Conservation (phyloP, 2,329 filamentous ascomycete genomes). For the Aspergillus quadricinctus region DNA sequence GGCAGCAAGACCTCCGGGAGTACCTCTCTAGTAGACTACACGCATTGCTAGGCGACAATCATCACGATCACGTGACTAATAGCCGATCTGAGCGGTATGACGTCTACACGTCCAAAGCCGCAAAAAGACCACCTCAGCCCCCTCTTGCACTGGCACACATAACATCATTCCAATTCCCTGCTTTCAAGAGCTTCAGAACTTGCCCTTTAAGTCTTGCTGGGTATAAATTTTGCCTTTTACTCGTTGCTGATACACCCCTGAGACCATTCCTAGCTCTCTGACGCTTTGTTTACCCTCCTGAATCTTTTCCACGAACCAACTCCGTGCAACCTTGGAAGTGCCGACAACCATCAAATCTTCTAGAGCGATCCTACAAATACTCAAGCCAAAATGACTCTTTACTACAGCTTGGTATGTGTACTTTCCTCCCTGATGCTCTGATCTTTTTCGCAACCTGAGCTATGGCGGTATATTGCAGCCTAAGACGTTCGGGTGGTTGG, state of each 20-base stretch:
- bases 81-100: constrained; percentile 22
- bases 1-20: too few relatives aligned
- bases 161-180: background rate
- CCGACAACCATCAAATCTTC: background rate
- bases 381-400: constrained; percentile 58
- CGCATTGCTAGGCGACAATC: too few relatives aligned
- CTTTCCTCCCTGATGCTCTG: background rate
- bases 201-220: background rate
- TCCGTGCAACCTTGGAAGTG: background rate
- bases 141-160: constrained; percentile 1
- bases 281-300: constrained; percentile 15
- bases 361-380: background rate
- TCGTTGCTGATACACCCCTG: background rate
- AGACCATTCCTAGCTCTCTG: background rate
- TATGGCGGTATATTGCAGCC: constrained; percentile 19
- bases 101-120: constrained; percentile 24
- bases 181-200: background rate
- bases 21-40: too few relatives aligned
- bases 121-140: constrained; percentile 70
- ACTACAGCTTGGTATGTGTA: constrained; percentile 60
- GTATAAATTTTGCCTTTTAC: constrained; percentile 3
- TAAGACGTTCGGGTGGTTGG: constrained; percentile 9
- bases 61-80: too few relatives aligned
- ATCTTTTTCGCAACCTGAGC: background rate
- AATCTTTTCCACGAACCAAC: constrained; percentile 5